Conservation (phyloP, 148 eudicot genomes). For the Cornus suecica region DNA sequence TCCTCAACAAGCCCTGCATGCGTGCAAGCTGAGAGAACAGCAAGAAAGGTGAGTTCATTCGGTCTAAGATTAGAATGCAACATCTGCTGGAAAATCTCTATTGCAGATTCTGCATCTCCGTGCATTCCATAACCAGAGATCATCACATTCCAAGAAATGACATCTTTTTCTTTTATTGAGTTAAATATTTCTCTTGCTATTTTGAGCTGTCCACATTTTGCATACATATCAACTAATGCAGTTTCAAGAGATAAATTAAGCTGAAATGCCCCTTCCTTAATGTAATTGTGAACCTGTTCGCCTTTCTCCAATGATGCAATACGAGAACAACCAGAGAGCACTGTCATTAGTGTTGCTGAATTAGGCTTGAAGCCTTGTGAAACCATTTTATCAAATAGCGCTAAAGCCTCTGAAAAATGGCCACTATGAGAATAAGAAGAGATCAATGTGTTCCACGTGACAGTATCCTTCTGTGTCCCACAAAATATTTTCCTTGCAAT, state of each 20-base stretch:
- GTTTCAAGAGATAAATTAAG: constrained; percentile 44
- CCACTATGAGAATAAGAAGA: constrained; percentile 40
- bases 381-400: constrained; percentile 50
- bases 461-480: constrained; percentile 37
- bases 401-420: constrained; percentile 38
- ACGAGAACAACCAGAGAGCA: constrained; percentile 62
- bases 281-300: constrained; percentile 40
- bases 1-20: constrained; percentile 60
- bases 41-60: constrained; percentile 65
- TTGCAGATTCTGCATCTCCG: constrained; percentile 58
- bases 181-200: constrained; percentile 51
- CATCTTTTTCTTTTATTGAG: constrained; percentile 53
- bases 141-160: constrained; percentile 72
- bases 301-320: constrained; percentile 54
- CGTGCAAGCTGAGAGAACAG: constrained; percentile 60
- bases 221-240: constrained; percentile 69
- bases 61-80: constrained; percentile 43
- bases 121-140: constrained; percentile 72
- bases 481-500: constrained; percentile 43
- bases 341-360: constrained; percentile 42
- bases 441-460: constrained; percentile 65
- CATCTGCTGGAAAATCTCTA: constrained; percentile 51
- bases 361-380: constrained; percentile 47
- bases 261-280: constrained; percentile 30
- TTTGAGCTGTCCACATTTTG: constrained; percentile 68